Conservation (phyloP, 768 basidiomycete genomes). For the Dioszegia aurantiaca region DNA sequence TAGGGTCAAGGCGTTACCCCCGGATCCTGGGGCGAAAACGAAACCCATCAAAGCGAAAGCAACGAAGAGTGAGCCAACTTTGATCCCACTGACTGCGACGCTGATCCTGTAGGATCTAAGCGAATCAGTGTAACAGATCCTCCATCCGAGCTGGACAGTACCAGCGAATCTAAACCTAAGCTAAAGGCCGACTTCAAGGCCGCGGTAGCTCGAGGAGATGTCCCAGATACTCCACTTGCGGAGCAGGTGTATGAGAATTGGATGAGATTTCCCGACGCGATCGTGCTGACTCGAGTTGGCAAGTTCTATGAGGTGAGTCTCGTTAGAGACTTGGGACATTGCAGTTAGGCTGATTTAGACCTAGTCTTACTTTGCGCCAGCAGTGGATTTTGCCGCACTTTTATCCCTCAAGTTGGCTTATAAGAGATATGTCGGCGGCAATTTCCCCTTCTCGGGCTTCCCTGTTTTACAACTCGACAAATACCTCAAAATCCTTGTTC, state of each 20-base stretch:
- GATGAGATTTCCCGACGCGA: constrained; percentile 75
- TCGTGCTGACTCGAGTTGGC: constrained; percentile 86
- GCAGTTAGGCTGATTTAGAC: constrained; percentile 14
- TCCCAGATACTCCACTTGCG: constrained; percentile 60
- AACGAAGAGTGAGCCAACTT: too few relatives aligned
- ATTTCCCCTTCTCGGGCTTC: constrained; percentile 82
- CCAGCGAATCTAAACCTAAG: background rate
- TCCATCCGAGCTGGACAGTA: background rate
- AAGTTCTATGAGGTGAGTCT: constrained; percentile 84
- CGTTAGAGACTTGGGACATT: too few relatives aligned
- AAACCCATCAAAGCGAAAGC: background rate
- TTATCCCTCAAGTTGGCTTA: constrained; percentile 72
- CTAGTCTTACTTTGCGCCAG: constrained; percentile 96
- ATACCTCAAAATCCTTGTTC: constrained; percentile 78
- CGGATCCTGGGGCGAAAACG: background rate
- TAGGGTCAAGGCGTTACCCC: background rate
- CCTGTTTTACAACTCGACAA: constrained; percentile 80
- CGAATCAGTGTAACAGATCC: too few relatives aligned
- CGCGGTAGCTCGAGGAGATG: constrained; percentile 16
- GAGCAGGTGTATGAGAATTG: constrained; percentile 70
- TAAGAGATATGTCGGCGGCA: constrained; percentile 26
- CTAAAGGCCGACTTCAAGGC: constrained; percentile 4
- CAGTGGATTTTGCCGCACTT: constrained; percentile 68
- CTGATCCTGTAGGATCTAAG: too few relatives aligned
- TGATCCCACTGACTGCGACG: too few relatives aligned